A percentile compares a stretch with the other conserved stretches of the same genome.
These are phyloP conservation scores for Stachybotrys chlorohalonatus DNA, from an alignment of 2,329 filamentous ascomycete species.

Conservation along the genomic window DNA sequence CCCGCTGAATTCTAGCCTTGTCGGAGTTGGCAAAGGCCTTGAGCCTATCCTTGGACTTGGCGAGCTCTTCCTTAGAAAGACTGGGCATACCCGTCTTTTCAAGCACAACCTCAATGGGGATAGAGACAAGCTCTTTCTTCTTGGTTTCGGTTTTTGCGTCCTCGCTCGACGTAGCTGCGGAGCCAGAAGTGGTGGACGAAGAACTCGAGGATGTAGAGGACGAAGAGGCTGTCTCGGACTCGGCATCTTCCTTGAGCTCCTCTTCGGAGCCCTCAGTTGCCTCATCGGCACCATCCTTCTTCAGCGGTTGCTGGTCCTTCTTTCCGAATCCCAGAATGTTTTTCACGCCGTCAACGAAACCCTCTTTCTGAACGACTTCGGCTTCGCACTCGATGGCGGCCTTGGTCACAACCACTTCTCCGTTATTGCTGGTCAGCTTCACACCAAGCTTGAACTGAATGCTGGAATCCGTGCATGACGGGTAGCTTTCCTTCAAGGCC, in stretches of 20 bases:
- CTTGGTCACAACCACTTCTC: slow-evolving; percentile 68
- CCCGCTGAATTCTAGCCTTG: slow-evolving; percentile 62
- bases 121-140: slow-evolving; percentile 48
- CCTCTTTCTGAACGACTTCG: slow-evolving; percentile 63
- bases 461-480: slow-evolving; percentile 63
- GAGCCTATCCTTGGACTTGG: slow-evolving; percentile 58
- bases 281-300: slow-evolving; percentile 50
- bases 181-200: slow-evolving; percentile 2
- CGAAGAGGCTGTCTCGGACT: slow-evolving; percentile 18
- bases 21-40: slow-evolving; percentile 83
- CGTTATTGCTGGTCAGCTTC: slow-evolving; percentile 62
- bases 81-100: slow-evolving; percentile 41
- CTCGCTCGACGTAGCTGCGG: slow-evolving; percentile 16
- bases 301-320: slow-evolving; percentile 71
- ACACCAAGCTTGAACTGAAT: slow-evolving; percentile 74
- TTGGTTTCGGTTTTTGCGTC: slow-evolving; percentile 44
- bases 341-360: slow-evolving; percentile 89
- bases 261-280: slow-evolving; percentile 25
- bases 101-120: slow-evolving; percentile 41
- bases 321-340: slow-evolving; percentile 91
- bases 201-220: slow-evolving; percentile 9
- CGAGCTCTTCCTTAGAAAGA: slow-evolving; percentile 38
- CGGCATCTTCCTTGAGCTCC: slow-evolving; percentile 31
- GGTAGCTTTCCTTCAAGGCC: slow-evolving; percentile 65
- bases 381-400: slow-evolving; percentile 81